Percentiles rank a stretch among this genome's conserved stretches.
Evolutionary conservation across 2,329 filamentous ascomycete genomes (phyloP).

Genomic region (Berkeleyomyces basicola): DNA sequence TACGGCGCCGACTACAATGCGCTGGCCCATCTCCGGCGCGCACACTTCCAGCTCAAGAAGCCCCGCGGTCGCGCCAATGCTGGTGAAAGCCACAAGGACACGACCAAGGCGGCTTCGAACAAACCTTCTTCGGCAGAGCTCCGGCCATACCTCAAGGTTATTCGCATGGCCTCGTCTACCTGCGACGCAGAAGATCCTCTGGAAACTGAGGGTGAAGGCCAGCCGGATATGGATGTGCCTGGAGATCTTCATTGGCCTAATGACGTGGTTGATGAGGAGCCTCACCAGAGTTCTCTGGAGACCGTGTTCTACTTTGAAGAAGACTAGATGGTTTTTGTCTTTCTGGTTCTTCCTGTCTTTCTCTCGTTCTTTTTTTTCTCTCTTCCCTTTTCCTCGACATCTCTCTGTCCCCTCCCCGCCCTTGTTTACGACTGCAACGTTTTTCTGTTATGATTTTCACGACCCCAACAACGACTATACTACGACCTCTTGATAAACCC

Average conservation of each 20-base stretch:
- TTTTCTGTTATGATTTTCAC: no score
- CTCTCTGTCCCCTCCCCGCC: background rate
- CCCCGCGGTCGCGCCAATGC: slow-evolving; percentile 24
- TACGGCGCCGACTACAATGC: slow-evolving; percentile 94
- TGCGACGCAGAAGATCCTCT: slow-evolving; percentile 1
- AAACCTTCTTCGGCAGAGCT: slow-evolving; percentile 10
- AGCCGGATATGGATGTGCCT: background rate
- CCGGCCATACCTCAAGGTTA: slow-evolving; percentile 7
- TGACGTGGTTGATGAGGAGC: background rate
- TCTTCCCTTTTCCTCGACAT: background rate
- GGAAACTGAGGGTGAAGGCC: background rate
- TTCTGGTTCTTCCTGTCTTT: background rate
- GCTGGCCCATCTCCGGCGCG: slow-evolving; percentile 71
- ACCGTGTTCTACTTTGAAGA: background rate
- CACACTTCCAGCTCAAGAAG: slow-evolving; percentile 62
- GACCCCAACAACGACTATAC: background rate
- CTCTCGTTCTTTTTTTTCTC: background rate
- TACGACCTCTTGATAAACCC: background rate
- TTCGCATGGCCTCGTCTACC: background rate
- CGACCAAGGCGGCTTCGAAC: slow-evolving; percentile 2
- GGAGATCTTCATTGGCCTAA: background rate
- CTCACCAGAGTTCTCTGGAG: background rate
- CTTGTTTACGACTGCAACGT: no score
- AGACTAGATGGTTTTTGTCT: background rate
- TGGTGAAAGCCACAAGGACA: slow-evolving; percentile 16